These are phyloP conservation scores for Lactifluus hygrophoroides DNA, from an alignment of 768 basidiomycete species.

Conservation along the genomic window DNA sequence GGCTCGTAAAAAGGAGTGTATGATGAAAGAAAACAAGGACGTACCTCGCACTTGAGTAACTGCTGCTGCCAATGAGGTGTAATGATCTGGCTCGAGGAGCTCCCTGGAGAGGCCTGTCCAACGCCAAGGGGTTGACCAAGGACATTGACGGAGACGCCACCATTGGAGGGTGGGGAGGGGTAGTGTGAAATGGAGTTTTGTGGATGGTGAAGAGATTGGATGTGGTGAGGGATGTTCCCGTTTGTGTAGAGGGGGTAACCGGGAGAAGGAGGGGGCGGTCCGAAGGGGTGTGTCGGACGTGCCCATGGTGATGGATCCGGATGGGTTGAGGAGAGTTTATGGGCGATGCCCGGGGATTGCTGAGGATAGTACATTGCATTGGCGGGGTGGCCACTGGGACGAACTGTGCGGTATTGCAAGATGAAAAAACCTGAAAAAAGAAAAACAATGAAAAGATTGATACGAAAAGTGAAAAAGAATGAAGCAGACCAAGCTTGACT, in stretches of 20 bases:
- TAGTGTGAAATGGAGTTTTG: constrained; percentile 76
- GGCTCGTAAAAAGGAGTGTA: constrained; percentile 3
- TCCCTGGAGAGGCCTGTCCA: constrained; percentile 20
- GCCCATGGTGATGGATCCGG: constrained; percentile 73
- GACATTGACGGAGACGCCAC: constrained; percentile 17
- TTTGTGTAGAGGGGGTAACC: constrained; percentile 73
- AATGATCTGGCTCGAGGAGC: constrained; percentile 49
- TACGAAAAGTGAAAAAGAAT: neutral
- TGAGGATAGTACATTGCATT: constrained; percentile 78
- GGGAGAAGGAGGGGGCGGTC: constrained; percentile 54
- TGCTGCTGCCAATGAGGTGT: constrained; percentile 91
- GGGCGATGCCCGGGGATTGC: constrained; percentile 72
- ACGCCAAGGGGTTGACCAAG: constrained; percentile 19
- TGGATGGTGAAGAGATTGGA: constrained; percentile 53
- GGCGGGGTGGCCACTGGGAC: constrained; percentile 22
- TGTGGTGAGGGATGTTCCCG: constrained; percentile 43
- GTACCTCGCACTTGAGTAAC: constrained; percentile 83
- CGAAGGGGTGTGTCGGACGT: constrained; percentile 48
- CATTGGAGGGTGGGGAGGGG: constrained; percentile 61
- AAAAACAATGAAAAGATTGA: neutral
- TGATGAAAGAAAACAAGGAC: constrained; percentile 29
- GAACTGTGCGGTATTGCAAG: constrained; percentile 3
- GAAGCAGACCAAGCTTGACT: constrained; percentile 2
- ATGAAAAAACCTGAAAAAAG: constrained; percentile 15
- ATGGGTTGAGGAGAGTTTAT: constrained; percentile 59